Base-by-base conservation (phyloP, 768 basidiomycete species). In the Phylloporus arenicola region DNA sequence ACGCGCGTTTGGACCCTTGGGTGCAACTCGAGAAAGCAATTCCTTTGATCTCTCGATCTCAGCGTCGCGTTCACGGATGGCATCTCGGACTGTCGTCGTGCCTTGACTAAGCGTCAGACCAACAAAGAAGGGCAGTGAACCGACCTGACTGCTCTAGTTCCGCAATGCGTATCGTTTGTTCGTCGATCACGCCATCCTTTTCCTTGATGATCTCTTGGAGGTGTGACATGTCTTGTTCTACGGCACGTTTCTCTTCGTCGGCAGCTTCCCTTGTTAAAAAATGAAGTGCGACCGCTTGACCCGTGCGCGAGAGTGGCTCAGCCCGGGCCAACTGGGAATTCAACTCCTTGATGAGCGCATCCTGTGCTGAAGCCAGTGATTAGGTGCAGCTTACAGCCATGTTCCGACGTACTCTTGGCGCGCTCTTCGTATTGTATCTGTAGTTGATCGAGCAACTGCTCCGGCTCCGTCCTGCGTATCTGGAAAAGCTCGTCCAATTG, bases 261-360 rank as follows among this genome's bases (percentile, higher is more conserved):
- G 83, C 86, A 3, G 79, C 79, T 51, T 88, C 86, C 48, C 86
- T 79, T 9, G 86, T 86, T 12, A 92, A 67, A 42, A 92, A 75
- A 56, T 86, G 81, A 27, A 84, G 71, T 5, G 79, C 75, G 3
- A 76, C 72, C 13, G 68, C 71, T 53, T 77, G 78, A 6, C 75
- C 76, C 25, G 74, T 65, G 38, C 72, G 69, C 38, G 78, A 70
- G 31, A 84, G 68, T 6, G 81, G 80, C 53, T 84, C 78, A 39
- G 77, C 71, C 24, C 72, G 76, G 3, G 80, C 70, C 5, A 86
- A 64, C 57, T 81, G 76, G 16, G 72, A 66, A 4, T 75, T 79
- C 11, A 88, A 70, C 52, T 83, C 68, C 34, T 57, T 68, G 55
- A 69, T 59, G 38, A 69, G 64, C 11, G 68, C 61, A 29, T 86